phyloP scores from a whole-genome alignment of 1,284 basidiomycete species.

The Marasmius sp. region DNA sequence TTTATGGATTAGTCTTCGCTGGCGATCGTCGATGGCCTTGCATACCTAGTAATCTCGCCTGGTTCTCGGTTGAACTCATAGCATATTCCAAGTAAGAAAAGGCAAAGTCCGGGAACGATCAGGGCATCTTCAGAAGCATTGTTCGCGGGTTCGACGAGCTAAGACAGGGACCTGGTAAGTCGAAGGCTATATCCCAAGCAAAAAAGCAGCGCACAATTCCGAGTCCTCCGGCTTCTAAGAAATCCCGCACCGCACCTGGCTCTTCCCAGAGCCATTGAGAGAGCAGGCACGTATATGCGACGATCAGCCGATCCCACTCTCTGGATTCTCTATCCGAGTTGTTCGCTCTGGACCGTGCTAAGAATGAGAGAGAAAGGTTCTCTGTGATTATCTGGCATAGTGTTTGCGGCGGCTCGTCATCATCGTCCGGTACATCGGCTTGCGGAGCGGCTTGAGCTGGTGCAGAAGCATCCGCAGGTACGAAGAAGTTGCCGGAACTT shows the following conservation, averaged over 20 bases:
- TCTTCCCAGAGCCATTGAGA: constrained; percentile 98
- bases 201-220: constrained; percentile 70
- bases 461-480: constrained; percentile 63
- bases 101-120: constrained; percentile 87
- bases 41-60: constrained; percentile 84
- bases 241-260: constrained; percentile 83
- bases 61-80: constrained; percentile 96
- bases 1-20: not conserved
- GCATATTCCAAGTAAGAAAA: constrained; percentile 90
- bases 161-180: constrained; percentile 1
- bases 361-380: constrained; percentile 67
- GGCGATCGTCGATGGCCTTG: constrained; percentile 5
- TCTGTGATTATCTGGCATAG: constrained; percentile 73
- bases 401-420: constrained; percentile 66
- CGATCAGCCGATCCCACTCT: constrained; percentile 90
- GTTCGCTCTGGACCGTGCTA: constrained; percentile 68
- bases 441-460: constrained; percentile 28
- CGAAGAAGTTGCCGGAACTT: constrained; percentile 57
- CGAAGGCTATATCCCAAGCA: constrained; percentile 4
- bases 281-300: constrained; percentile 83
- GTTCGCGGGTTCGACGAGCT: constrained; percentile 94
- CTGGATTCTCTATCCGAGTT: constrained; percentile 63
- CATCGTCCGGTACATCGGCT: constrained; percentile 45
- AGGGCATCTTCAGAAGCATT: constrained; percentile 86
- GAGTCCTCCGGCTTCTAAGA: constrained; percentile 87